phyloP scores from a whole-genome alignment of 495 filamentous ascomycete genomes.

The Neurospora sp. region DNA sequence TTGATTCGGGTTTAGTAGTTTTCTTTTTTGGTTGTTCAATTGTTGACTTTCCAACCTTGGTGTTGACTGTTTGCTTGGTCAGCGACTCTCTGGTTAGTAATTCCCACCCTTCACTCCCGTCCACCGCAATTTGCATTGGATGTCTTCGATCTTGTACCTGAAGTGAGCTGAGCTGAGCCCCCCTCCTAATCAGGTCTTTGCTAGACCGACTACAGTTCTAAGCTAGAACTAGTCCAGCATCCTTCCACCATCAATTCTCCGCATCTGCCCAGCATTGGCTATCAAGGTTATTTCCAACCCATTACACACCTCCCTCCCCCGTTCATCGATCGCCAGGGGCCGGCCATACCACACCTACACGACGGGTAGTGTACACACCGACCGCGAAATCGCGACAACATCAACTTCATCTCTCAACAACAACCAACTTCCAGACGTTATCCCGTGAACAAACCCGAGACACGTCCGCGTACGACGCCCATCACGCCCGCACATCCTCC shows the following conservation, averaged over 20 bases:
- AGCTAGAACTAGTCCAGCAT: neutral
- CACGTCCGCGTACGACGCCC: neutral
- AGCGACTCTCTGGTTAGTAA: neutral
- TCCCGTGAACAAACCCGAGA: neutral
- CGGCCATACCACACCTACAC: neutral
- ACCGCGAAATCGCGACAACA: neutral
- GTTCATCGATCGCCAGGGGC: neutral
- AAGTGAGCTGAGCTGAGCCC: neutral
- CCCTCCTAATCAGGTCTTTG: neutral
- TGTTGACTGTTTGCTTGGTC: conserved; percentile 8
- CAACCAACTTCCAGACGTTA: neutral
- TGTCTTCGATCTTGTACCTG: neutral
- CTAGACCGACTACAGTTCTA: neutral
- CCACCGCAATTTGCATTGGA: neutral
- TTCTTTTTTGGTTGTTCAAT: neutral
- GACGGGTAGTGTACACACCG: neutral
- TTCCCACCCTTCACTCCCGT: neutral
- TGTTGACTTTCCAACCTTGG: neutral
- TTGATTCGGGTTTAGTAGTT: neutral
- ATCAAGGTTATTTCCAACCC: neutral
- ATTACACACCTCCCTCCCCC: neutral
- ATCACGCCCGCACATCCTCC: neutral
- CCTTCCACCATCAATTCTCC: neutral
- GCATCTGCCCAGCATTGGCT: neutral
- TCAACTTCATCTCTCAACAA: neutral